These are phyloP conservation scores for Penicillium concentricum DNA, from an alignment of 2,329 filamentous ascomycete genomes.

Conservation along the genomic window DNA sequence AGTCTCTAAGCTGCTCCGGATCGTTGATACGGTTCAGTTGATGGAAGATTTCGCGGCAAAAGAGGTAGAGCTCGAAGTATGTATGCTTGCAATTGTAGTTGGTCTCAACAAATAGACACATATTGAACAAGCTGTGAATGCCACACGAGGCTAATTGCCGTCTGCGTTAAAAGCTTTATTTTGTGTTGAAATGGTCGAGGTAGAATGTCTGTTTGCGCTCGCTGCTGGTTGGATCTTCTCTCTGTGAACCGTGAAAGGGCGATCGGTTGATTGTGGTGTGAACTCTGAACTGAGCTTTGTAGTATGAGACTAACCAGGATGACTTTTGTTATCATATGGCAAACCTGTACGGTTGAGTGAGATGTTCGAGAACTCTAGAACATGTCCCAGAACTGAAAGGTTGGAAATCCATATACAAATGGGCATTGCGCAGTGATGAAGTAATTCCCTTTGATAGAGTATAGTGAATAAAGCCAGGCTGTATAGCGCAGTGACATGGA, in stretches of 20 bases:
- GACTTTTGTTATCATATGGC: not conserved
- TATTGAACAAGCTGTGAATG: constrained; percentile 5
- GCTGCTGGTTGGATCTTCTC: not conserved
- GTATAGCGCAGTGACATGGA: not conserved
- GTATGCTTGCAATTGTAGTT: constrained; percentile 28
- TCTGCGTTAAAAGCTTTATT: not conserved
- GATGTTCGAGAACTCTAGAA: not conserved
- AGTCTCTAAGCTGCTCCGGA: constrained; percentile 13
- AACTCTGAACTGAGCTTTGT: not conserved
- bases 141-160: not conserved
- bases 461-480: not conserved
- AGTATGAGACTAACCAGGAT: not conserved
- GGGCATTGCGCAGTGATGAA: not conserved
- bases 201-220: not conserved
- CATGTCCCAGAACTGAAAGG: not conserved
- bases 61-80: constrained; percentile 18
- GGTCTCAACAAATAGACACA: constrained; percentile 31
- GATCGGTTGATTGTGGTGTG: not conserved
- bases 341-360: too few species aligned
- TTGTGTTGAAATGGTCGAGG: not conserved
- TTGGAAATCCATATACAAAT: not conserved
- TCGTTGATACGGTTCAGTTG: constrained; percentile 35
- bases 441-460: not conserved
- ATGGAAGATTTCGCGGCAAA: constrained; percentile 24
- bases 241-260: not conserved